These are phyloP conservation scores for Leptographium galeiforme DNA, from an alignment of 2,329 filamentous ascomycete genomes.

Conservation along the genomic window DNA sequence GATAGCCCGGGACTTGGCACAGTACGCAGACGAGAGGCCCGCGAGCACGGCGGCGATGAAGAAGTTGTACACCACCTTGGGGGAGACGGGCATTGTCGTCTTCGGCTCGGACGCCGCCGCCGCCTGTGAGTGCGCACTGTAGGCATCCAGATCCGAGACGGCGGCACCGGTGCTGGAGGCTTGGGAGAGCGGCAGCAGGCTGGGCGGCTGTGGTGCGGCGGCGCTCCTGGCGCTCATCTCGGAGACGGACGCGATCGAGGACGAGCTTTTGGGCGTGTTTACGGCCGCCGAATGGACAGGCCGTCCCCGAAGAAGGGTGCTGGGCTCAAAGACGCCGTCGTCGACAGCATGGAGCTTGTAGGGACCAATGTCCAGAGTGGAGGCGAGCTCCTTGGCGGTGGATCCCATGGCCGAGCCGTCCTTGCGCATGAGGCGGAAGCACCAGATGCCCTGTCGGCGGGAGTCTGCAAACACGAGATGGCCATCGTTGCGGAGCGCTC, in stretches of 20 bases:
- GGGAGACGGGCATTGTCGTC: constrained; percentile 19
- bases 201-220: not conserved
- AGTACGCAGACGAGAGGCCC: constrained; percentile 36
- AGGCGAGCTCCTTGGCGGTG: constrained; percentile 19
- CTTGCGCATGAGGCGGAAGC: constrained; percentile 34
- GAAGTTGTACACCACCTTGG: constrained; percentile 36
- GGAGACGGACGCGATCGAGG: constrained; percentile 24
- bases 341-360: constrained; percentile 30
- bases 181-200: not conserved
- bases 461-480: constrained; percentile 40
- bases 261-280: constrained; percentile 33
- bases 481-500: constrained; percentile 35
- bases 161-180: not conserved
- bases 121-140: not conserved
- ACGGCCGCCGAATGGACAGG: constrained; percentile 23
- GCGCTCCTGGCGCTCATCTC: constrained; percentile 7
- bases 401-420: constrained; percentile 19
- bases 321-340: constrained; percentile 37
- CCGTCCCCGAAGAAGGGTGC: constrained; percentile 31
- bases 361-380: constrained; percentile 28
- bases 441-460: constrained; percentile 37
- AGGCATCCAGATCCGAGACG: not conserved
- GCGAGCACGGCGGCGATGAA: constrained; percentile 40
- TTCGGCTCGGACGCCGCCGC: constrained; percentile 10
- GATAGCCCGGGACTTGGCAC: constrained; percentile 32